A percentile compares a stretch with the other conserved stretches of the same genome.
Evolutionary conservation across 2,329 filamentous ascomycete species (phyloP).

Genomic region (Fusarium sp.): DNA sequence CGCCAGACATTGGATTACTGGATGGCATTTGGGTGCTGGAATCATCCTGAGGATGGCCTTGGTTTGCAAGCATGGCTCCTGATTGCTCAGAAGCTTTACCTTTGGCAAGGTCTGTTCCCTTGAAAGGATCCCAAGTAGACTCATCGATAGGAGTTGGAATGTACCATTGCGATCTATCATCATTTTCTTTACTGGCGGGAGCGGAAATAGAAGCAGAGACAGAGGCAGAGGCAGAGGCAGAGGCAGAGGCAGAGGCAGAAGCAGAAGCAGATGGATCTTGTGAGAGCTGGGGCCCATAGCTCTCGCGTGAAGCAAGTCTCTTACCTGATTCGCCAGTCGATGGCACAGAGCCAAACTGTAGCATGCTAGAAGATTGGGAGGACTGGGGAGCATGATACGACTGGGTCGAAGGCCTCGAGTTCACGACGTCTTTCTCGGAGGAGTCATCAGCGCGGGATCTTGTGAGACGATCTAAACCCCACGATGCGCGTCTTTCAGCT

Average conservation of each 20-base stretch:
- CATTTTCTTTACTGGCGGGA: slow-evolving; percentile 24
- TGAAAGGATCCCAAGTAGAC: slow-evolving; percentile 39
- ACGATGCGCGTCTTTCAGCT: slow-evolving; percentile 56
- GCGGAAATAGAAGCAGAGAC: not conserved
- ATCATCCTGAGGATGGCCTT: not conserved
- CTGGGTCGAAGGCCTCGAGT: slow-evolving; percentile 27
- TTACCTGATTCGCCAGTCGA: slow-evolving; percentile 36
- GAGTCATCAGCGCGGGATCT: slow-evolving; percentile 44
- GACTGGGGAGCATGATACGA: slow-evolving; percentile 35
- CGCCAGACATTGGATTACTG: slow-evolving; percentile 17
- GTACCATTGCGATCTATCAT: slow-evolving; percentile 34
- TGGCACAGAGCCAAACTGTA: slow-evolving; percentile 30
- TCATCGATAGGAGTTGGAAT: slow-evolving; percentile 36
- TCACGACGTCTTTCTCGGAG: slow-evolving; percentile 32
- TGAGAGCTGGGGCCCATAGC: slow-evolving; percentile 14
- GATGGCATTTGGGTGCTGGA: slow-evolving; percentile 1
- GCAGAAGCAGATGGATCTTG: slow-evolving; percentile 11
- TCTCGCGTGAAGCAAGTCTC: slow-evolving; percentile 33
- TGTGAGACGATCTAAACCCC: slow-evolving; percentile 53
- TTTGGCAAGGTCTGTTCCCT: slow-evolving; percentile 22
- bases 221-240: not conserved
- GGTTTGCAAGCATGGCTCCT: slow-evolving; percentile 6
- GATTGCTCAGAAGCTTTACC: slow-evolving; percentile 20
- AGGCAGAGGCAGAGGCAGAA: not conserved
- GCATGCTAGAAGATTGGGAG: slow-evolving; percentile 36